A percentile compares a stretch with the other conserved stretches of the same genome.
Conservation (phyloP, 2,329 filamentous ascomycete genomes). For the Pyrenochaeta sp. region DNA sequence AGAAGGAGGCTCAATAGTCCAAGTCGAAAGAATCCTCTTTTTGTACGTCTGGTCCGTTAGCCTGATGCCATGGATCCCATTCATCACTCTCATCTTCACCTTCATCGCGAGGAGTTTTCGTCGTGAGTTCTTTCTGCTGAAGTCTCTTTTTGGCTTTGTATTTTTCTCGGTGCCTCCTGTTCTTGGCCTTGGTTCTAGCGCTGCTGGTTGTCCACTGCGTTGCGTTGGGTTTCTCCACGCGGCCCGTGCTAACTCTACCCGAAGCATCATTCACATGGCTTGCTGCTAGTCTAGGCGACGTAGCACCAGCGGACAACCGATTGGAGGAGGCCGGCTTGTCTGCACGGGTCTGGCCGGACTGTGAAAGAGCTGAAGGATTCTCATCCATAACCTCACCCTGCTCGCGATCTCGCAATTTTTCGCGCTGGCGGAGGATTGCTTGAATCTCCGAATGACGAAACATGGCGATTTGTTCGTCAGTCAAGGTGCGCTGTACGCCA, state of each 20-base stretch:
- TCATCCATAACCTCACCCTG: conserved; percentile 24
- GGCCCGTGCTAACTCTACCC: conserved; percentile 21
- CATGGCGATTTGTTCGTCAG: conserved; percentile 87
- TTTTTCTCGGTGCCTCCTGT: conserved; percentile 31
- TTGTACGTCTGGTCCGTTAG: conserved; percentile 53
- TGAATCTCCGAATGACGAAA: conserved; percentile 91
- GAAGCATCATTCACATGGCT: too few species aligned
- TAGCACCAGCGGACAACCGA: too few species aligned
- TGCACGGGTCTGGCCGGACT: too few species aligned
- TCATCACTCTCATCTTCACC: conserved; percentile 48
- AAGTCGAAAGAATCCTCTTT: conserved; percentile 51
- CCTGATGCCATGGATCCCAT: conserved; percentile 55
- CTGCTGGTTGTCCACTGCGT: conserved; percentile 40
- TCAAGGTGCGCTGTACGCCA: conserved; percentile 86
- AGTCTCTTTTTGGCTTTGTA: conserved; percentile 31
- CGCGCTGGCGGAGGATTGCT: conserved; percentile 61
- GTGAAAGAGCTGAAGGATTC: too few species aligned
- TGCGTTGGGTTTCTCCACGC: conserved; percentile 23
- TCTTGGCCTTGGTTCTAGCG: conserved; percentile 31
- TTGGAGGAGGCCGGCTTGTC: too few species aligned
- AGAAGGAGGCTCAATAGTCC: conserved; percentile 62
- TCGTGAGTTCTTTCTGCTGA: conserved; percentile 17
- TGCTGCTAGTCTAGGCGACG: too few species aligned
- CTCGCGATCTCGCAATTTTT: conserved; percentile 31
- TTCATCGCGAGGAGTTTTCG: conserved; percentile 19